Evolutionary conservation across 2,329 filamentous ascomycete species (phyloP).

Genomic region (Monilinia polystroma): DNA sequence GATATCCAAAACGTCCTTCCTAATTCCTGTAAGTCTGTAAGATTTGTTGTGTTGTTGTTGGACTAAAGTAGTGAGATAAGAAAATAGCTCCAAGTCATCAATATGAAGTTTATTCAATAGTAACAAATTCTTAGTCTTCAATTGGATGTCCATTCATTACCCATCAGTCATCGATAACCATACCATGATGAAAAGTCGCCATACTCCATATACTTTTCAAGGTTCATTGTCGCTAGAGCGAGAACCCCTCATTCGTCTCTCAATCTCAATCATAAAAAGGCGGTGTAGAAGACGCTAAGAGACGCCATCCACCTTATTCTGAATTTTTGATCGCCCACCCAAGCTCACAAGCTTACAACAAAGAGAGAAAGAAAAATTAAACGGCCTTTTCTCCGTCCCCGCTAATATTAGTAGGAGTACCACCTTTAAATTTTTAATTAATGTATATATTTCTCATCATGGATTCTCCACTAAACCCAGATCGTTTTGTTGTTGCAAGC

Average conservation of each 20-base stretch:
- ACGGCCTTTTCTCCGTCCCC: constrained; percentile 17
- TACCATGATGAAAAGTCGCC: constrained; percentile 2
- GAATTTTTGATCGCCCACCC: constrained; percentile 17
- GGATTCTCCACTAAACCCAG: background rate
- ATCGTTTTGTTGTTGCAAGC: background rate
- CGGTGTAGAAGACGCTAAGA: constrained; percentile 35
- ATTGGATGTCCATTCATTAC: constrained; percentile 1
- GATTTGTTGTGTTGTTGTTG: constrained; percentile 1
- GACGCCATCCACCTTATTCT: constrained; percentile 23
- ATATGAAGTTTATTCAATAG: background rate
- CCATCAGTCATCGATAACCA: constrained; percentile 14
- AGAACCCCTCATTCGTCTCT: constrained; percentile 19
- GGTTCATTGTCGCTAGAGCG: constrained; percentile 15
- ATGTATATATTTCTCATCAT: background rate
- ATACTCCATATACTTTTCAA: background rate
- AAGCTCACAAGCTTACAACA: constrained; percentile 5
- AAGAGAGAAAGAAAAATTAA: constrained; percentile 17
- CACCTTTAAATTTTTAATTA: background rate
- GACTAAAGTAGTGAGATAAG: constrained; percentile 9
- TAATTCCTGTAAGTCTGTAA: background rate
- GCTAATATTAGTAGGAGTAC: background rate
- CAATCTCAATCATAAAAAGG: constrained; percentile 26
- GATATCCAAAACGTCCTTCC: constrained; percentile 12
- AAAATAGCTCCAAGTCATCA: constrained; percentile 7
- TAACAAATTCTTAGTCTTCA: background rate